Base-by-base conservation (phyloP, 768 basidiomycete species). In the Suillus lakei region DNA sequence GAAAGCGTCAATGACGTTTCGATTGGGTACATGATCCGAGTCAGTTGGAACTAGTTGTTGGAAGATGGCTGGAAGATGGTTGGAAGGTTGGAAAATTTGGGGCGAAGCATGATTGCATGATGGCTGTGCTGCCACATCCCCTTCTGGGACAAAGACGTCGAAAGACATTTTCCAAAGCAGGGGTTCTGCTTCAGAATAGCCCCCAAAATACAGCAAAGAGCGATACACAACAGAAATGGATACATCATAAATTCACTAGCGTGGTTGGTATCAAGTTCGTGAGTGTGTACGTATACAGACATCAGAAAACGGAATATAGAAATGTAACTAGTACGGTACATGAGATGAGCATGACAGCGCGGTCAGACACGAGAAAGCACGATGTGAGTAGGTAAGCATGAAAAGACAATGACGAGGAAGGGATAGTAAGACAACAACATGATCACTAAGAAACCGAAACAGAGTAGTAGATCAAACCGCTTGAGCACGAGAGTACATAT, bases 301-400 rank as follows among this genome's bases (percentile, higher is more conserved):
- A 38, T 58, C 56, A 39, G 8, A 38, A 46, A 58, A 26, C 15
- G 16, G 36, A 58, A 58, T 38, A 58, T 54, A n/a, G 36, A 58
- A 36, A 58, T 58, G 56, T 36, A 58, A 58, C 56, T 58, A 54
- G 30, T 54, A 58, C 56, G 23, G 56, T 58, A 58, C 56, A 58
- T 58, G 16, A 39, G 36, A 38, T 58, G 56, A 58, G 28, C 28
- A 53, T 23, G 9, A 46, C n/a, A 46, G 44, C 44, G 44, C 44
- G 32, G n/a, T 23, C 15, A 56, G 36, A 26, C 36, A 36, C 15
- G 36, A 36, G 55, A 58, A 16, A 38, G 56, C 56, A 38, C 3
- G 36, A 58, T 39, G 16, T 39, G 23, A 38, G 23, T 26, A 58
- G 16, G 36, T 26, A 36, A 26, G 16, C 36, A 58, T 38, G 36